Percentiles rank a stretch among this genome's conserved stretches.
These are phyloP conservation scores for Ceratocystis huliohia DNA, from an alignment of 2,329 filamentous ascomycete genomes.

Conservation along the genomic window DNA sequence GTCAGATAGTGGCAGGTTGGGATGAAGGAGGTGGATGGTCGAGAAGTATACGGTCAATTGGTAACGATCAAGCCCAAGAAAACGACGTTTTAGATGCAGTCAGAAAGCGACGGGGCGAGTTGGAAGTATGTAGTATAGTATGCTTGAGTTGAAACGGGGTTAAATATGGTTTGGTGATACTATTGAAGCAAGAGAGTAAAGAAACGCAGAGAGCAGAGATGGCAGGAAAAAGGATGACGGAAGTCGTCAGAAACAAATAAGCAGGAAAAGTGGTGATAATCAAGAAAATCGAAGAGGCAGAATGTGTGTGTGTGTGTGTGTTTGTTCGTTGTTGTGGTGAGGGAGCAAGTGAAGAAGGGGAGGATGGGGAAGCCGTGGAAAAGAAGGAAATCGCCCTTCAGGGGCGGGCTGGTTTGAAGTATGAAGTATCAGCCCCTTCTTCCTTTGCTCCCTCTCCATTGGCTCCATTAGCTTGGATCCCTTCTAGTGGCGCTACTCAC, in stretches of 20 bases:
- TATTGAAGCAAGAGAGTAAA: not conserved
- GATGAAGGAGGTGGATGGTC: not conserved
- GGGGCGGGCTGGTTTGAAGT: conserved; percentile 5
- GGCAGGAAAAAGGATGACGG: not conserved
- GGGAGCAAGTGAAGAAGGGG: not conserved
- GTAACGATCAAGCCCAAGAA: not conserved
- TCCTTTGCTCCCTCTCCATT: conserved; percentile 1
- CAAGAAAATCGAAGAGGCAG: not conserved
- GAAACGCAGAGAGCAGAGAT: not conserved
- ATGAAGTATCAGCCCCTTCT: conserved; percentile 8
- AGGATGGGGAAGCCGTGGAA: not conserved
- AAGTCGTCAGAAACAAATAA: not conserved
- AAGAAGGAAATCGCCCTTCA: not conserved
- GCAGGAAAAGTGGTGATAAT: conserved; percentile 9
- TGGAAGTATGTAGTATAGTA: not conserved
- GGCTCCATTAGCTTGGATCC: conserved; percentile 4
- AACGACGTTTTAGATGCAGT: not conserved
- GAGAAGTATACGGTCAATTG: not conserved
- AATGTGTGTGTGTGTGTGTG: not conserved
- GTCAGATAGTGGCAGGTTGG: not conserved
- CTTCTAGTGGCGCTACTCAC: conserved; percentile 1
- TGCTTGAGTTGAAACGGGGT: not conserved
- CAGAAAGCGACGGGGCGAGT: not conserved
- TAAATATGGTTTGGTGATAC: not conserved
- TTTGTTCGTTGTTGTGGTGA: too few relatives aligned